Percentiles rank a stretch among this genome's conserved stretches.
These are phyloP conservation scores for Scenedesmus sp. DNA, from an alignment of 163 green algal species.

Conservation along the genomic window DNA sequence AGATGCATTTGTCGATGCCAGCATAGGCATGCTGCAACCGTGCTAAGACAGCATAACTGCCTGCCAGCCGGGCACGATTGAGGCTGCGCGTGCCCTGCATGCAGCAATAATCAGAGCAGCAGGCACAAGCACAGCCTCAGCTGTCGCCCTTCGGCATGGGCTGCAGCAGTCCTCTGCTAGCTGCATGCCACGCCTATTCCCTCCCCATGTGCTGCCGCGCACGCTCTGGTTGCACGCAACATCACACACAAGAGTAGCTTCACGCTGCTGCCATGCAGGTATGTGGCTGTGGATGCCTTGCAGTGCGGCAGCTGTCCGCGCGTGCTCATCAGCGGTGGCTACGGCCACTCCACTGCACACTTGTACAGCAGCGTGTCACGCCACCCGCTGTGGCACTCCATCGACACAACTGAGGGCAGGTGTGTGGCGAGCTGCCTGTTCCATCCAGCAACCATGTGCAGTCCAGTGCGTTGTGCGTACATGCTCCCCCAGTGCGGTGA, in stretches of 20 bases:
- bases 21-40: background rate
- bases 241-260: background rate
- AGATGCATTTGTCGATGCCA: background rate
- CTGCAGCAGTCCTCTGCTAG: too few relatives aligned
- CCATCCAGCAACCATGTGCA: too few relatives aligned
- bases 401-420: conserved; percentile 1
- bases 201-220: background rate
- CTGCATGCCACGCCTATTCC: too few relatives aligned
- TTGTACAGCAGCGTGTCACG: conserved; percentile 31
- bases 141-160: too few relatives aligned
- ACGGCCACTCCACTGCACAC: conserved; percentile 48
- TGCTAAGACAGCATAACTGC: background rate
- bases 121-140: too few relatives aligned
- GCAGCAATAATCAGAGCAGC: background rate
- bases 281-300: conserved; percentile 21
- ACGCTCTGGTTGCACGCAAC: background rate
- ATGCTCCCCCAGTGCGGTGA: background rate
- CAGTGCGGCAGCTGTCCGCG: background rate
- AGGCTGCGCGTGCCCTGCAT: background rate
- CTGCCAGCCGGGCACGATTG: background rate
- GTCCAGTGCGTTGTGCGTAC: background rate
- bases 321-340: conserved; percentile 39
- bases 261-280: conserved; percentile 1
- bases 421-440: background rate
- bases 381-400: conserved; percentile 21